Percentiles rank a stretch among this genome's conserved stretches.
Evolutionary conservation across 2,329 filamentous ascomycete genomes (phyloP).

Genomic region (Talaromyces sp.): DNA sequence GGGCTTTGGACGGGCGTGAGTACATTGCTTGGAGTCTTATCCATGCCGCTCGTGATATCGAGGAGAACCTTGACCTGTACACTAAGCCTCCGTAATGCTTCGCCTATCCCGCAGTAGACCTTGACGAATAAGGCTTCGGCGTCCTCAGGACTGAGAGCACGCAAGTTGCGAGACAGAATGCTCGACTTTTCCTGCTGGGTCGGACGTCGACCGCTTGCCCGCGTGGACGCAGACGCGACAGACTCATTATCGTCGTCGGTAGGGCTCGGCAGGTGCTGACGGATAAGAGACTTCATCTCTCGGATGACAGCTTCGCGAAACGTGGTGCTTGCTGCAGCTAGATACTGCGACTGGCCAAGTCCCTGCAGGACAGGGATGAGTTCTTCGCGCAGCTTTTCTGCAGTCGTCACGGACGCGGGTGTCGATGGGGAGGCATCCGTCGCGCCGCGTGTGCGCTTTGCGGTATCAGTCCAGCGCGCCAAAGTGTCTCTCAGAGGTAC

Average conservation of each 20-base stretch:
- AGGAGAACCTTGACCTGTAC: constrained; percentile 89
- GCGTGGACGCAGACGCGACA: constrained; percentile 76
- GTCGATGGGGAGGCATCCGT: constrained; percentile 62
- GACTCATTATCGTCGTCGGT: constrained; percentile 91
- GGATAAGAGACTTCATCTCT: constrained; percentile 80
- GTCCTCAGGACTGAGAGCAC: constrained; percentile 77
- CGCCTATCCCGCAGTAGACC: constrained; percentile 81
- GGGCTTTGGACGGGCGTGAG: constrained; percentile 34
- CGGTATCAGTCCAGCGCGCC: constrained; percentile 63
- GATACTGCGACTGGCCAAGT: constrained; percentile 71
- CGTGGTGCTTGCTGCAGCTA: constrained; percentile 69
- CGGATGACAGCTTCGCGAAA: constrained; percentile 79
- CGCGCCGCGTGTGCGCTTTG: constrained; percentile 61
- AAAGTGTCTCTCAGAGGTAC: constrained; percentile 69
- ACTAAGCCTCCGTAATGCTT: constrained; percentile 76
- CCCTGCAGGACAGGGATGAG: constrained; percentile 68
- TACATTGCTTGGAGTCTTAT: constrained; percentile 21
- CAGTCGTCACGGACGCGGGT: constrained; percentile 67
- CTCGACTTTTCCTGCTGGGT: constrained; percentile 85
- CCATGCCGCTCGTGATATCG: constrained; percentile 70
- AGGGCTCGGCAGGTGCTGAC: constrained; percentile 80
- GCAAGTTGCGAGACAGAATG: constrained; percentile 78
- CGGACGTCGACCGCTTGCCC: constrained; percentile 56
- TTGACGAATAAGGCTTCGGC: constrained; percentile 75
- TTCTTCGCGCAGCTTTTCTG: constrained; percentile 63